Conservation (phyloP, 352 stramenopile genomes). For the Vaucheria bursata region DNA sequence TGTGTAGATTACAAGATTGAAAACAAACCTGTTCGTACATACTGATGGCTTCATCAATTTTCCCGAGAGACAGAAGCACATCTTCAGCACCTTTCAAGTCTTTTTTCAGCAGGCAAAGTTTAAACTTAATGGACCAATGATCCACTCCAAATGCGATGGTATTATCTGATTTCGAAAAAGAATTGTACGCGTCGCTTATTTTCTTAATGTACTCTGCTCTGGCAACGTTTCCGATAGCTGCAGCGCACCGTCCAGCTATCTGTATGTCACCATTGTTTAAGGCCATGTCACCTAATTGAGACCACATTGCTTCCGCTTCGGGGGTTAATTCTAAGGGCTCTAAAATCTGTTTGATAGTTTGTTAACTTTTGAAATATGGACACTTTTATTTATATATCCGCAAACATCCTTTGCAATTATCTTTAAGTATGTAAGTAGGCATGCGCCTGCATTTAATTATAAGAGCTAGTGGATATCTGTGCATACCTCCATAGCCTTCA, state of each 20-base stretch:
- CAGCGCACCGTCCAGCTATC: slow-evolving; percentile 73
- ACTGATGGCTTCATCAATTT: slow-evolving; percentile 80
- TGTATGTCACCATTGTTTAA: slow-evolving; percentile 71
- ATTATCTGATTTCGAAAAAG: too few relatives aligned
- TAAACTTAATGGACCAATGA: neutral
- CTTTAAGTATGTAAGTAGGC: too few relatives aligned
- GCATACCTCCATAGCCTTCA: slow-evolving; percentile 62
- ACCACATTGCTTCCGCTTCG: slow-evolving; percentile 81
- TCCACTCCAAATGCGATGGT: too few relatives aligned
- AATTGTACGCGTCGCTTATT: too few relatives aligned
- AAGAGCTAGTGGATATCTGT: too few relatives aligned
- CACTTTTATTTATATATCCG: too few relatives aligned
- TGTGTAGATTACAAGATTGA: neutral
- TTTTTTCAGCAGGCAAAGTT: slow-evolving; percentile 15
- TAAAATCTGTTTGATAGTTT: slow-evolving; percentile 74
- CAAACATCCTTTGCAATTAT: too few relatives aligned
- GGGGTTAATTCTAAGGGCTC: slow-evolving; percentile 76
- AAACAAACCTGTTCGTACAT: slow-evolving; percentile 74
- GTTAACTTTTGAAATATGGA: too few relatives aligned
- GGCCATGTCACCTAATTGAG: slow-evolving; percentile 70
- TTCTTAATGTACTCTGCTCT: slow-evolving; percentile 70
- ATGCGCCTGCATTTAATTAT: too few relatives aligned
- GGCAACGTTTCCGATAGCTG: slow-evolving; percentile 76
- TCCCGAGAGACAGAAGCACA: slow-evolving; percentile 73
- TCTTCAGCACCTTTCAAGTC: slow-evolving; percentile 78